A percentile compares a stretch with the other conserved stretches of the same genome.
Evolutionary conservation across 345 rosid species (phyloP).

Genomic region (Xanthoceras sorbifolium): DNA sequence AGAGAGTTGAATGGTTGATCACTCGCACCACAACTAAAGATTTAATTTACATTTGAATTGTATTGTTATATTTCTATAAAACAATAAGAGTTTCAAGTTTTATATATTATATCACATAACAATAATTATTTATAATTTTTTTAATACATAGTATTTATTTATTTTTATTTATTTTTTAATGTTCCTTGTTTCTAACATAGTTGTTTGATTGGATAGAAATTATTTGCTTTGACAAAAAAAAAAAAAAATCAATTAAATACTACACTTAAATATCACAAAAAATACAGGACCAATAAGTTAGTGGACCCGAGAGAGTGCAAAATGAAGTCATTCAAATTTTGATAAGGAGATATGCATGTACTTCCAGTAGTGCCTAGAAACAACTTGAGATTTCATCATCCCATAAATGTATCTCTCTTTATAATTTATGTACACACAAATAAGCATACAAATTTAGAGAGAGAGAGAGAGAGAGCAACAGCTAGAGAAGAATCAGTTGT

Average conservation of each 20-base stretch:
- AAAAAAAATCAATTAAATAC: neutral
- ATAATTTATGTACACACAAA: neutral
- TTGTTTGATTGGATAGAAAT: neutral
- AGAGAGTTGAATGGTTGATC: too few relatives aligned
- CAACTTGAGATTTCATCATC: neutral
- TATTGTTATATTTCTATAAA: too few relatives aligned
- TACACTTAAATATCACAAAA: neutral
- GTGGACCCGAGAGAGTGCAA: neutral
- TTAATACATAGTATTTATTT: too few relatives aligned
- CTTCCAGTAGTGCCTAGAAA: neutral
- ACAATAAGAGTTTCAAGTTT: too few relatives aligned
- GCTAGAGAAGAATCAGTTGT: neutral
- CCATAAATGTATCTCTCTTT: neutral
- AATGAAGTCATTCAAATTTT: neutral
- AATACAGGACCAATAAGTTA: neutral
- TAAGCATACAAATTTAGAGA: neutral
- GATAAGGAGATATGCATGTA: neutral
- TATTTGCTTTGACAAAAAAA: neutral
- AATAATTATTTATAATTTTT: too few relatives aligned
- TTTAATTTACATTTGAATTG: too few relatives aligned
- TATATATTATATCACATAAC: too few relatives aligned
- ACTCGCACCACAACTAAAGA: too few relatives aligned
- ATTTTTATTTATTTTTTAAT: too few relatives aligned
- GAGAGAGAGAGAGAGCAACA: neutral
- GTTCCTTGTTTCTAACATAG: too few relatives aligned